Base-by-base conservation (phyloP, 371 early-diverging fungal species). In the Lichtheimia ramosa region DNA sequence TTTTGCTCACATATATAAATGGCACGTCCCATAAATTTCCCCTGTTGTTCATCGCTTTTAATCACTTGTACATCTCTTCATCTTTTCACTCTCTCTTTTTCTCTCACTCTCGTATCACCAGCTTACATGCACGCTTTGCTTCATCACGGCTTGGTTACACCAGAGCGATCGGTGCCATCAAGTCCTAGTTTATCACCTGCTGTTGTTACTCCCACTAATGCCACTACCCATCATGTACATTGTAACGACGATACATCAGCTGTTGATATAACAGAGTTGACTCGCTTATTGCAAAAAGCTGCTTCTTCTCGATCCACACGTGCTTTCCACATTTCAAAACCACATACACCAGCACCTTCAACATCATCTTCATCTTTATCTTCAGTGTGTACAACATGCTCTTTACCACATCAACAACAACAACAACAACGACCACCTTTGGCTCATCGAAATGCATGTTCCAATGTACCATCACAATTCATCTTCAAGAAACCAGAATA, bases 181-280 rank as follows among this genome's bases (percentile, higher is more conserved):
- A 74, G 74, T 56, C 79, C 79, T 14, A 68, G 71, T 23, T 54
- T 77, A 3, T 74, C 78, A 16, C 78, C 78, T 16, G 78, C 78
- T 2, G 70, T 70, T 6, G 73, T 77, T 42, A 72, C 72, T 16
- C 78, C 67, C 51, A 70, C 76, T n/a, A 64, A 63, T 16, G 76
- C 76, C 14, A 77, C 74, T 16, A 72, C 73, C 54, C 68, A 60
- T 46, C 68, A 64, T 56, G 59, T 59, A 23, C 69, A 73, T 14
- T 64, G 64, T 16, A 64, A 60, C 43, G 66, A 59, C 41, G 58
- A 42, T 42, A 50, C 21, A 3, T 68, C 21, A 34, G 67, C 50
- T 2, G 73, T 78, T 1, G 78, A 78, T 41, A 43, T 78, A 14
- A 64, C 69, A 10, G 75, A 78, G 56, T 43, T 78, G 13, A 63